Conservation (phyloP, 2,329 filamentous ascomycete genomes). For the Lomentospora prolificans region DNA sequence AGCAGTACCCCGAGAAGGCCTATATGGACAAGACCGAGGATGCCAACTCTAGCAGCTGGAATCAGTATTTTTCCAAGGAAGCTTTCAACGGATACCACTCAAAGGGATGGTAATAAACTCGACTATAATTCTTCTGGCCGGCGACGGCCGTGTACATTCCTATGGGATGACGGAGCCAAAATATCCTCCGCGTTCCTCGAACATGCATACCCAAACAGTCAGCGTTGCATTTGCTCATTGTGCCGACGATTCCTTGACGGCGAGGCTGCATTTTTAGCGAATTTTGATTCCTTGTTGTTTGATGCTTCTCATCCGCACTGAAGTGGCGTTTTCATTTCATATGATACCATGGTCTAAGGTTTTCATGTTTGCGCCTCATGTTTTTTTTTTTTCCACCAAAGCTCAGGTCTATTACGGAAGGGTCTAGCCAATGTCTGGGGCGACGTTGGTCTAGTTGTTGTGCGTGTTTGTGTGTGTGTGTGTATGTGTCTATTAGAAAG, state of each 20-base stretch:
- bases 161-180: neutral
- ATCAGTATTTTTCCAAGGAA: conserved; percentile 76
- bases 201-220: neutral
- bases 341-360: conserved; percentile 3
- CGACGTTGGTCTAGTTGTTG: conserved; percentile 8
- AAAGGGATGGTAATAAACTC: conserved; percentile 28
- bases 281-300: neutral
- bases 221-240: neutral
- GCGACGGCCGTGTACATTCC: conserved; percentile 6
- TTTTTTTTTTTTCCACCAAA: conserved; percentile 1
- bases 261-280: conserved; percentile 1
- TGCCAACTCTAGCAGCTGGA: conserved; percentile 65
- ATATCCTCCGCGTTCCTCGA: neutral
- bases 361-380: neutral
- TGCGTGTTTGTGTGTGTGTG: conserved; percentile 17
- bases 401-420: neutral
- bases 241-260: conserved; percentile 6
- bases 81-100: conserved; percentile 42
- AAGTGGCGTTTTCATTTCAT: conserved; percentile 3
- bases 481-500: conserved; percentile 14
- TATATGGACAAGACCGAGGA: conserved; percentile 51
- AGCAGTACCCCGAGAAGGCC: conserved; percentile 63
- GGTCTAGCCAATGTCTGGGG: neutral
- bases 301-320: neutral
- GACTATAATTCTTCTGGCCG: conserved; percentile 7